Percentiles rank a stretch among this genome's conserved stretches.
Conservation (phyloP, 768 basidiomycete genomes). For the Strobilomyces dryophilus region DNA sequence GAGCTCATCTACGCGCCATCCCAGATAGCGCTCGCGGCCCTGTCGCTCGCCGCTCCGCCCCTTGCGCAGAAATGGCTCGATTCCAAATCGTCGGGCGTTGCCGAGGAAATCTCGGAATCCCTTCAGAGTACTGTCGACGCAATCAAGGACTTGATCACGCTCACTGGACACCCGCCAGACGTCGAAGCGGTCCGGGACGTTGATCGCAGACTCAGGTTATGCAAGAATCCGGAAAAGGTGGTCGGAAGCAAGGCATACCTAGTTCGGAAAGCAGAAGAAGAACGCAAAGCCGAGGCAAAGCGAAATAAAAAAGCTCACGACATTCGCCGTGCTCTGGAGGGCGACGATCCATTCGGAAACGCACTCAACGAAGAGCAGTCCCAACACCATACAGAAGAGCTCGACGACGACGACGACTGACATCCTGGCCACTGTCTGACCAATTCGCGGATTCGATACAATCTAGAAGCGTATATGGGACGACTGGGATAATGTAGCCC, state of each 20-base stretch:
- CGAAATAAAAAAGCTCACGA: slow-evolving; percentile 58
- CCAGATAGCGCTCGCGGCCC: slow-evolving; percentile 84
- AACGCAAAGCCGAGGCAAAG: slow-evolving; percentile 65
- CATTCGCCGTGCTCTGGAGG: slow-evolving; percentile 40
- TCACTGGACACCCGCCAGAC: slow-evolving; percentile 59
- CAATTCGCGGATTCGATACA: neutral
- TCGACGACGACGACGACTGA: slow-evolving; percentile 46
- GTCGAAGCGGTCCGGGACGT: slow-evolving; percentile 85
- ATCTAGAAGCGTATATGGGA: slow-evolving; percentile 1
- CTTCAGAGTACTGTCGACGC: slow-evolving; percentile 33
- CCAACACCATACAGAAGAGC: slow-evolving; percentile 30
- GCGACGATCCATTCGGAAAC: slow-evolving; percentile 70
- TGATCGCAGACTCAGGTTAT: slow-evolving; percentile 79
- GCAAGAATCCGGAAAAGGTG: slow-evolving; percentile 96
- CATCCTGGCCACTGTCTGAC: neutral
- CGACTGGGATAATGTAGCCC: slow-evolving; percentile 20
- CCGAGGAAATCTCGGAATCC: slow-evolving; percentile 14
- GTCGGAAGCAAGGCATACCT: slow-evolving; percentile 83
- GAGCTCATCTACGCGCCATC: slow-evolving; percentile 92
- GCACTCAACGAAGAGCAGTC: slow-evolving; percentile 38
- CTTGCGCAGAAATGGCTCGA: slow-evolving; percentile 60
- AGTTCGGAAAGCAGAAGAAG: slow-evolving; percentile 66
- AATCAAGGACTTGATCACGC: slow-evolving; percentile 54
- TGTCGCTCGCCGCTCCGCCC: slow-evolving; percentile 60
- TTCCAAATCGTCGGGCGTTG: slow-evolving; percentile 31